Percentiles rank a stretch among this genome's conserved stretches.
These are phyloP conservation scores for Volvox carteri DNA, from an alignment of 163 green algal species.

Conservation along the genomic window DNA sequence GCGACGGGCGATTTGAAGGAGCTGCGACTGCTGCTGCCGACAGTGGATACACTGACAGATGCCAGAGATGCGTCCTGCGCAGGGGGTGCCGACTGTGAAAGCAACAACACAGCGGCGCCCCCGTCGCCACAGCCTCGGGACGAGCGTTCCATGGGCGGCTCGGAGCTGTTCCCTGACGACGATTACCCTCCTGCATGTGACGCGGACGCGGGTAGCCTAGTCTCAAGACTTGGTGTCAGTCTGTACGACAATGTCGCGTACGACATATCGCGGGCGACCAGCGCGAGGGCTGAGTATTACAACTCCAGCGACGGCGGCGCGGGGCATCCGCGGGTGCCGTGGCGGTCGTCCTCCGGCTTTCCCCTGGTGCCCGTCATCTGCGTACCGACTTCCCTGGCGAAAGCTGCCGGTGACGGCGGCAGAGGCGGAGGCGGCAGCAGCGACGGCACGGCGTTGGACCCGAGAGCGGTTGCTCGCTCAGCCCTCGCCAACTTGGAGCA, in stretches of 20 bases:
- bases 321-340: not conserved
- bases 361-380: not conserved
- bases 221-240: slow-evolving; percentile 11
- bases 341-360: too few relatives aligned
- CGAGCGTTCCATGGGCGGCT: slow-evolving; percentile 9
- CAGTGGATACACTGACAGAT: too few relatives aligned
- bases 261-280: not conserved
- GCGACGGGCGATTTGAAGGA: too few relatives aligned
- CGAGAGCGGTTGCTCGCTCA: too few relatives aligned
- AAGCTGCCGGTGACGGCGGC: not conserved
- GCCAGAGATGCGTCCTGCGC: too few relatives aligned
- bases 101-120: not conserved
- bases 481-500: too few relatives aligned
- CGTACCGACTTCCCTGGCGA: not conserved
- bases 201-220: not conserved
- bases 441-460: not conserved
- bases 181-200: not conserved
- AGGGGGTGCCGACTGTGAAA: too few relatives aligned
- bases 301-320: too few relatives aligned
- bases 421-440: not conserved
- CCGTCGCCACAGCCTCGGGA: not conserved
- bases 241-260: slow-evolving; percentile 41
- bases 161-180: not conserved
- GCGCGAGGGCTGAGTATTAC: not conserved
- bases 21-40: too few relatives aligned